phyloP scores from a whole-genome alignment of 129 eudicot genomes.

The Lactuca sativa region DNA sequence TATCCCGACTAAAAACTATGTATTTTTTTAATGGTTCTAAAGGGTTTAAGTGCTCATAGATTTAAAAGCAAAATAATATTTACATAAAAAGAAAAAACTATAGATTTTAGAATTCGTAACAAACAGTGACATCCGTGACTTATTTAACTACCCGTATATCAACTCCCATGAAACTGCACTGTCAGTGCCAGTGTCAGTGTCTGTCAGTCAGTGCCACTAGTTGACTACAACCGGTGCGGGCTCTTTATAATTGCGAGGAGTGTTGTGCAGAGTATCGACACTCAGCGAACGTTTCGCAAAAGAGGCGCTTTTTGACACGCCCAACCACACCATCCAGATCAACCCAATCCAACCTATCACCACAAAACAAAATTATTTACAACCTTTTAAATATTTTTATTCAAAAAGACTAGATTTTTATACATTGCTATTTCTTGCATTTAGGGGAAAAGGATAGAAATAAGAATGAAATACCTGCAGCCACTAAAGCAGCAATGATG shows the following conservation, averaged over 20 bases:
- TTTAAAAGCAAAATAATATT: neutral
- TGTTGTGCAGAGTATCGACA: conserved; percentile 32
- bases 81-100: neutral
- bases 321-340: conserved; percentile 67
- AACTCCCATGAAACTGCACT: neutral
- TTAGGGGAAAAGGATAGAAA: neutral
- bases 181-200: no score
- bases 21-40: no score
- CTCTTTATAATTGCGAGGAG: conserved; percentile 10
- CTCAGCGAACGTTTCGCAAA: conserved; percentile 54
- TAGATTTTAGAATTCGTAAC: neutral
- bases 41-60: no score
- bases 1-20: no score
- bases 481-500: conserved; percentile 55
- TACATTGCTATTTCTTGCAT: no score
- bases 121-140: neutral
- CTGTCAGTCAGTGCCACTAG: neutral
- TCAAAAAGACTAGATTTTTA: neutral
- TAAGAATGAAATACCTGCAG: conserved; percentile 46
- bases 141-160: neutral
- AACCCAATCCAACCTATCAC: conserved; percentile 81
- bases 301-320: conserved; percentile 44
- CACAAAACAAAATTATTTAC: neutral
- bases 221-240: neutral
- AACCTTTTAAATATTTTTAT: no score